Evolutionary conservation across 148 eudicot species (phyloP).

Genomic region (Fagopyrum homotropicum): DNA sequence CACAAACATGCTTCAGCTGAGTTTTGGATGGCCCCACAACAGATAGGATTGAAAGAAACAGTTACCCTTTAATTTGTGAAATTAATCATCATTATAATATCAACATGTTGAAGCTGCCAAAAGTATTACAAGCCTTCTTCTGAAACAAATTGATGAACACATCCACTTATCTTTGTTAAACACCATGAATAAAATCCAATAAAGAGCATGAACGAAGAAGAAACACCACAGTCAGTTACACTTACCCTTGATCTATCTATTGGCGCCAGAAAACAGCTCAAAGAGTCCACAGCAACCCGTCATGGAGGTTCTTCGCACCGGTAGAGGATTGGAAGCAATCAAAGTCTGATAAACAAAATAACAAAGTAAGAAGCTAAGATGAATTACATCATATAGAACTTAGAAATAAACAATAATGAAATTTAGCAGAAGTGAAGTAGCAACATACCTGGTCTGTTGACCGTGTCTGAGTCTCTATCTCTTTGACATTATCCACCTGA

Average conservation of each 20-base stretch:
- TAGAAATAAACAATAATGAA: neutral
- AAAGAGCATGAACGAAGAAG: neutral
- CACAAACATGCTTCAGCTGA: neutral
- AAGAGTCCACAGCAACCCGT: conserved; percentile 77
- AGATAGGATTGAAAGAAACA: conserved; percentile 1
- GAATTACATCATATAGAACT: neutral
- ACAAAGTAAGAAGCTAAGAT: conserved; percentile 4
- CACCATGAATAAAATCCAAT: neutral
- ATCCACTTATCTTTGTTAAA: neutral
- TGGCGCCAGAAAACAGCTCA: conserved; percentile 55
- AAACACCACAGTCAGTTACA: neutral
- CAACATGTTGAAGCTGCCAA: neutral
- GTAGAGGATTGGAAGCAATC: conserved; percentile 30
- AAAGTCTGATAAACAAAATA: conserved; percentile 39
- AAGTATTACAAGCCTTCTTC: neutral
- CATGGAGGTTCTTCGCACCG: conserved; percentile 54
- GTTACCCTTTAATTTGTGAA: neutral
- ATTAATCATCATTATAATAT: neutral
- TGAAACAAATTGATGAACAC: neutral
- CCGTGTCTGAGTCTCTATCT: conserved; percentile 30
- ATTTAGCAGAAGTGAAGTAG: neutral
- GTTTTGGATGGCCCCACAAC: neutral
- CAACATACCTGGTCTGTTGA: conserved; percentile 37
- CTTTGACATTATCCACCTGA: conserved; percentile 28
- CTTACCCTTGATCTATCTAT: conserved; percentile 42